phyloP scores from a whole-genome alignment of 148 eudicot genomes.

The Fagopyrum tataricum region DNA sequence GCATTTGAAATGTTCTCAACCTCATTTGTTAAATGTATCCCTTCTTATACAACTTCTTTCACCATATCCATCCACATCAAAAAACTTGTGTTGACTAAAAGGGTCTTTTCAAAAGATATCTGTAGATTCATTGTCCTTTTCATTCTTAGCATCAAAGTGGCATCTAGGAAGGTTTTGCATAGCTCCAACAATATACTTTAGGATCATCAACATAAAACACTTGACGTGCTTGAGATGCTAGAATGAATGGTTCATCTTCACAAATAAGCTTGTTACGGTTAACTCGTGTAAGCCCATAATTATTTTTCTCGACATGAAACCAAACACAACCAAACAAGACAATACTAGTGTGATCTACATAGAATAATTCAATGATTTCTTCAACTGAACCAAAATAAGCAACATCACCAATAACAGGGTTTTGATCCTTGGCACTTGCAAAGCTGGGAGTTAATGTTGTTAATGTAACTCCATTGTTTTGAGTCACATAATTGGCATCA shows the following conservation, averaged over 20 bases:
- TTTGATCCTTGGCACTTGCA: not conserved
- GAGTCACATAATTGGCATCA: not conserved
- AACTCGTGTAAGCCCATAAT: not conserved
- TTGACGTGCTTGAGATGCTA: conserved; percentile 7
- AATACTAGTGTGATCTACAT: not conserved
- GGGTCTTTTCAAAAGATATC: not conserved
- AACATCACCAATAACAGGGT: not conserved
- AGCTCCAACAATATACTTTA: not conserved
- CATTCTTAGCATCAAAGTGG: not conserved
- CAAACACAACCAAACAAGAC: not conserved
- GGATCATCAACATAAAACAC: not conserved
- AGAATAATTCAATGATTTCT: not conserved
- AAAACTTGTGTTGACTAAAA: not conserved
- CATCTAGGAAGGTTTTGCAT: not conserved
- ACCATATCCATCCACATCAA: not conserved
- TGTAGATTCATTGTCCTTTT: not conserved
- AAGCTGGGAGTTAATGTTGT: not conserved
- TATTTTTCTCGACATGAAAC: not conserved
- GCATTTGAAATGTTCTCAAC: too few species aligned
- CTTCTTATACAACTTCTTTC: not conserved
- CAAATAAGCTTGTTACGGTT: not conserved
- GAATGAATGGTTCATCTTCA: not conserved
- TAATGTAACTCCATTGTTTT: not conserved
- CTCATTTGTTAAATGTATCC: not conserved
- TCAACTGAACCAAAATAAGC: not conserved